Evolutionary conservation across 805 yeast genomes (phyloP).

Genomic region (Saturnispora bothae): DNA sequence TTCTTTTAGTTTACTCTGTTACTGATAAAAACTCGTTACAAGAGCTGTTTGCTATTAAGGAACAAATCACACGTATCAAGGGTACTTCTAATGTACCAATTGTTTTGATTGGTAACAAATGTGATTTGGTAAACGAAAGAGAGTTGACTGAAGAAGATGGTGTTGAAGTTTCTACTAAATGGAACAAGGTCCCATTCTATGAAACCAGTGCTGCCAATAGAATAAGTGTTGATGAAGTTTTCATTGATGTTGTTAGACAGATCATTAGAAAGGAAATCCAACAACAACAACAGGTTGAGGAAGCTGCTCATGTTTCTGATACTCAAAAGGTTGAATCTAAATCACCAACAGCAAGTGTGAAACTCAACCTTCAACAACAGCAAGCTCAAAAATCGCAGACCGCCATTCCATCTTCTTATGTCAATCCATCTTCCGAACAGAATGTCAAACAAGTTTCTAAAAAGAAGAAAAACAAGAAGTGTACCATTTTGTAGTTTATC

Average conservation of each 20-base stretch:
- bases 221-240: slow-evolving; percentile 85
- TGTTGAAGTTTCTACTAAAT: slow-evolving; percentile 65
- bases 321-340: slow-evolving; percentile 2
- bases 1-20: slow-evolving; percentile 46
- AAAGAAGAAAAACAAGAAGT: slow-evolving; percentile 6
- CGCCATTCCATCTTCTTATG: neutral
- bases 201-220: slow-evolving; percentile 89
- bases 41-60: slow-evolving; percentile 69
- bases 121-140: slow-evolving; percentile 70
- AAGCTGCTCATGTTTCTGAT: neutral
- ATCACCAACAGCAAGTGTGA: slow-evolving; percentile 1
- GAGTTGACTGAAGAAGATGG: slow-evolving; percentile 76
- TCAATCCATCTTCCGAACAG: neutral
- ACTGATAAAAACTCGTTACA: slow-evolving; percentile 57
- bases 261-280: slow-evolving; percentile 65
- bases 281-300: slow-evolving; percentile 13
- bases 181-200: slow-evolving; percentile 88
- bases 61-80: slow-evolving; percentile 77
- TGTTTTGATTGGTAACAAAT: slow-evolving; percentile 86
- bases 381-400: neutral
- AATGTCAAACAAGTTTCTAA: neutral
- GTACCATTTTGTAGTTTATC: slow-evolving; percentile 5
- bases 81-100: slow-evolving; percentile 71
- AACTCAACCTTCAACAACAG: neutral
- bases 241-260: slow-evolving; percentile 79